Evolutionary conservation across 768 basidiomycete species (phyloP).

Genomic region (Trametes coccinea): DNA sequence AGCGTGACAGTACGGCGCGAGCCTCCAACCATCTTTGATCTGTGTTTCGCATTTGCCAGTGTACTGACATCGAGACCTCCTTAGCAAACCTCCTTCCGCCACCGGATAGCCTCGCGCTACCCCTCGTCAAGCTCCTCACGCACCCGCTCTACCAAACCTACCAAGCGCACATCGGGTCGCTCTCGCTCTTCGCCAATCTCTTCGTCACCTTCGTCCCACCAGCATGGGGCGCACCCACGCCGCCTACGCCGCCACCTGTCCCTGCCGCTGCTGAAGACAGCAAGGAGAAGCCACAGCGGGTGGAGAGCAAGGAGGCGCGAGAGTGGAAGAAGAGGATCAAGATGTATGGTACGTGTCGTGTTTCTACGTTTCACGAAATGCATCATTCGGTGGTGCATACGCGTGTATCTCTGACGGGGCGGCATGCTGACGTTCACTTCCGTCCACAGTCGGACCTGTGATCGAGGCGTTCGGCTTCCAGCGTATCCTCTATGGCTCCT

Average conservation of each 20-base stretch:
- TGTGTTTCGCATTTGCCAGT: constrained; percentile 15
- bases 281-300: constrained; percentile 6
- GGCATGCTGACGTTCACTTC: background rate
- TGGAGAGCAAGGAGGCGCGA: constrained; percentile 46
- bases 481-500: constrained; percentile 81
- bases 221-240: constrained; percentile 61
- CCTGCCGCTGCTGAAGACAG: constrained; percentile 30
- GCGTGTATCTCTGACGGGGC: too few relatives aligned
- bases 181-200: constrained; percentile 74
- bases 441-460: constrained; percentile 66
- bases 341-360: constrained; percentile 71
- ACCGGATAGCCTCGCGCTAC: constrained; percentile 66
- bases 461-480: constrained; percentile 85
- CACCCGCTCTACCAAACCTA: constrained; percentile 74
- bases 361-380: background rate
- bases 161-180: constrained; percentile 66
- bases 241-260: constrained; percentile 39
- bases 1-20: background rate
- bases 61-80: background rate
- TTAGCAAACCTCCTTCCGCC: constrained; percentile 81
- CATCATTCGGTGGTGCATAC: too few relatives aligned
- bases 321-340: constrained; percentile 72
- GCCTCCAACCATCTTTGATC: background rate
- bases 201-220: constrained; percentile 79
- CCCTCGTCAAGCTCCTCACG: constrained; percentile 78